Percentiles rank a stretch among this genome's conserved stretches.
Conservation (phyloP, 495 filamentous ascomycete genomes). For the Penicillium samsonianum region DNA sequence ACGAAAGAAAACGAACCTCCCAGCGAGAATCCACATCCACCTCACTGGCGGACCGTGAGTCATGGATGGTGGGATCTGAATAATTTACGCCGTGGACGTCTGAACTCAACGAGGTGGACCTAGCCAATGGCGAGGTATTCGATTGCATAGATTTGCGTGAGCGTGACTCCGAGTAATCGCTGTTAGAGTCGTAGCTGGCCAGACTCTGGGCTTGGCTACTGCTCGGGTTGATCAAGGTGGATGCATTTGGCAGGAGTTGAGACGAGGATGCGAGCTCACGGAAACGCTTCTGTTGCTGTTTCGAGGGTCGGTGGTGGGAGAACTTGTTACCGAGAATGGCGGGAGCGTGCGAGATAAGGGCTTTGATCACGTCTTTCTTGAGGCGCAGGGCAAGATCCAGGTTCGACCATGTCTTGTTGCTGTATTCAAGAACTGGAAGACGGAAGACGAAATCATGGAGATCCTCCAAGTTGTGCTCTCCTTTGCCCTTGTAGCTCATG, state of each 20-base stretch:
- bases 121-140: conserved; percentile 39
- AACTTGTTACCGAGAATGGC: conserved; percentile 98
- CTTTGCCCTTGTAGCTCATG: conserved; percentile 94
- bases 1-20: conserved; percentile 33
- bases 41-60: conserved; percentile 41
- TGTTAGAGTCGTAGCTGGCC: conserved; percentile 43
- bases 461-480: conserved; percentile 92
- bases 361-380: conserved; percentile 91
- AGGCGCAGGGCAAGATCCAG: conserved; percentile 87
- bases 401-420: conserved; percentile 99
- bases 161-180: conserved; percentile 40
- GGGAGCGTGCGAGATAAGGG: conserved; percentile 90
- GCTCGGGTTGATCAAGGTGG: conserved; percentile 40
- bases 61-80: conserved; percentile 25
- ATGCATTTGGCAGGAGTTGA: conserved; percentile 52
- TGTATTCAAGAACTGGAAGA: conserved; percentile 89
- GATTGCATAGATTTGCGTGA: conserved; percentile 43
- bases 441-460: conserved; percentile 97
- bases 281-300: conserved; percentile 73
- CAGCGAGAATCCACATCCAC: conserved; percentile 48
- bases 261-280: conserved; percentile 70
- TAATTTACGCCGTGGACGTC: conserved; percentile 32
- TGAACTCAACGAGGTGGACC: conserved; percentile 43
- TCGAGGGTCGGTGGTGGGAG: conserved; percentile 78
- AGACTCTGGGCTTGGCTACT: conserved; percentile 33